A percentile compares a stretch with the other conserved stretches of the same genome.
Evolutionary conservation across 768 basidiomycete genomes (phyloP).

Genomic region (Trametes maxima): DNA sequence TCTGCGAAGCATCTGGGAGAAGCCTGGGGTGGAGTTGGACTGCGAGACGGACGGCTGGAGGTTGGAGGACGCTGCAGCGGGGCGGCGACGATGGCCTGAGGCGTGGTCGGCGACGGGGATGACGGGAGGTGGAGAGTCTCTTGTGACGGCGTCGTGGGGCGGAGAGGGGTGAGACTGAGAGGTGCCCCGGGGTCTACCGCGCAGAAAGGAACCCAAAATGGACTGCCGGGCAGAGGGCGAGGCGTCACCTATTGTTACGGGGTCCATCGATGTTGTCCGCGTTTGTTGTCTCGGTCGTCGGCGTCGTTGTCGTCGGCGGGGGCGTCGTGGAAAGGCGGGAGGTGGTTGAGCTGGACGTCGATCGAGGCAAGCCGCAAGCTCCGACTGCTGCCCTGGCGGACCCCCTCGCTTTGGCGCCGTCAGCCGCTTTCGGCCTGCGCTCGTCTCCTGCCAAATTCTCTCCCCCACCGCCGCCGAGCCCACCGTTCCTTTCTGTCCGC

Average conservation of each 20-base stretch:
- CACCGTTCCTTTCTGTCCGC: background rate
- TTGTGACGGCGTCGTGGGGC: conserved; percentile 37
- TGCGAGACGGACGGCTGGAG: conserved; percentile 42
- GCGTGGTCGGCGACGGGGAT: conserved; percentile 37
- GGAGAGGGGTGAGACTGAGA: conserved; percentile 57
- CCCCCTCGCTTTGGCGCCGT: conserved; percentile 17
- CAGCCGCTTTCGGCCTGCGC: conserved; percentile 21
- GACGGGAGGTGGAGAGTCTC: conserved; percentile 50
- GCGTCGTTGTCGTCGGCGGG: conserved; percentile 14
- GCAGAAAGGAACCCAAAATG: conserved; percentile 73
- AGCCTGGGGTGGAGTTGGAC: conserved; percentile 41
- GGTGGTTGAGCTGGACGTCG: conserved; percentile 20
- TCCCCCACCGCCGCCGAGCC: background rate
- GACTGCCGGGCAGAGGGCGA: conserved; percentile 52
- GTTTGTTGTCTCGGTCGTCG: conserved; percentile 6
- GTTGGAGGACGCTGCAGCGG: conserved; percentile 40
- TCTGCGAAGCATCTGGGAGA: conserved; percentile 66
- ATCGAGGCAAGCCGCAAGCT: conserved; percentile 17
- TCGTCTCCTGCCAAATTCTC: conserved; percentile 14
- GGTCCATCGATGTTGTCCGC: conserved; percentile 32
- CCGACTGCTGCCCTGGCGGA: conserved; percentile 17
- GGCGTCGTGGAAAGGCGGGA: conserved; percentile 10
- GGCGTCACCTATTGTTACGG: conserved; percentile 31
- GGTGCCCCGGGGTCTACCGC: conserved; percentile 66
- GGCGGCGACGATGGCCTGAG: conserved; percentile 42